Base-by-base conservation (phyloP, 2,329 filamentous ascomycete genomes). In the Aspergillus transmontanensis region DNA sequence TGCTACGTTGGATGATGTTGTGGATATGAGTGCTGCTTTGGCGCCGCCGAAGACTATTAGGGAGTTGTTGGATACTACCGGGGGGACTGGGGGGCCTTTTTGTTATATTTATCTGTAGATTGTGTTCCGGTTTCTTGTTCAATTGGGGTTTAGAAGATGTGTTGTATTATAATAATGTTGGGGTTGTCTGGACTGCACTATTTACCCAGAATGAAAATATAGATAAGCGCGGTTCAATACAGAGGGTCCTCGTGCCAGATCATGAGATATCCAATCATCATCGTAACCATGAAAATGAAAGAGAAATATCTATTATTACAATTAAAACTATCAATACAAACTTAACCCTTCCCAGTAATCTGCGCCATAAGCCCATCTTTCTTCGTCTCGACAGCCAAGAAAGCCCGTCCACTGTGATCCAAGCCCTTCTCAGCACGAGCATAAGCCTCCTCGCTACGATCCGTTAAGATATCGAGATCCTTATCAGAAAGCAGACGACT, bases 371-470 rank as follows among this genome's bases (percentile, higher is more conserved):
- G 64, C 16, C 71, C 77, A 57, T 85, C 85, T 57, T 80, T 81
- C 75, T 86, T 89, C n/a, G 92, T 96, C 78, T 94, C 93, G 14
- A 97, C 91, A 57, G 93, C 89, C 73, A 87, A 87, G 74, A 93
- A 96, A 0, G 82, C 77, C 55, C 74, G 68, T 0, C 80, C 82
- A 58, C 73, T 78, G 66, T 78, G 79, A 64, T 93, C 92, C 56
- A 92, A 78, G 0, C 94, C 94, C 72, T 87, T 90, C 63, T 94
- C 93, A 1, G 94, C 94, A 60, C 87, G 84, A 45, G 86, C 86
- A 78, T 89, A 90, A 3, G 88, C 88, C 71, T 88, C 87, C 55
- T 86, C 83, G 66, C 85, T 87, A 30, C 93, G 83, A 78, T 98
- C 94, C 51, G 92, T 91, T 58, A 99, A 76, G 3, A 92, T 87